Evolutionary conservation across 1,284 basidiomycete species (phyloP), one percentile per base, ranked within the genome.

Genomic region (Dichomitus squalens): DNA sequence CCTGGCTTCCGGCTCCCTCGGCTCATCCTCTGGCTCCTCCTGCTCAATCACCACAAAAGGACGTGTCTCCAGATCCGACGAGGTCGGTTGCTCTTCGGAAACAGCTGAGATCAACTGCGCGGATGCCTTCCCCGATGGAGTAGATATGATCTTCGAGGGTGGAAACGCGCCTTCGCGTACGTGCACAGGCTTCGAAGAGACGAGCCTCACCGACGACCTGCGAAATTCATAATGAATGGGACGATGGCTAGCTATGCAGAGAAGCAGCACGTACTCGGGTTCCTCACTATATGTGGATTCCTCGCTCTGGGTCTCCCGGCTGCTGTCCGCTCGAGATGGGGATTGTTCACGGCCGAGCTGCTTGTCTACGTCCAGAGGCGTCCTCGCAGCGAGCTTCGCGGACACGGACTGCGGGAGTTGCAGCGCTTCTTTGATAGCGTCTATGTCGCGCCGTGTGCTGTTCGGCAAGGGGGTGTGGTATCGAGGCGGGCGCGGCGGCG

Each of bases 141-240:
- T 70, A 20, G 71, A 69, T 41, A 76, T 57, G 20, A 63, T 56
- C 48, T 73, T 74, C 44, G 83, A 83, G 0, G 84, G 80, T 36
- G 83, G 75, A 64, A 87, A 88, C 4, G 88, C 88, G 48, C 85
- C 87, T 74, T 90, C 88, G 25, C 88, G 77, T 55, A 76, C 70
- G 67, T 90, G 87, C 46, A 75, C 66, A 39, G 74, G 55, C 23
- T 43, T 47, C 1, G 56, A 31, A 21, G 57, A 34, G n/a, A 64
- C 55, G 35, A 60, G 57, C 51, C 61, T 57, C 53, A 60, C 56
- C 40, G 65, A 63, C 12, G 64, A 44, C 39, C 60, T 62, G 50
- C 18, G 21, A 27, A 33, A 18, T 18, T 47, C 18, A 33, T 23
- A n/a, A 8, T 43, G 16, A 43, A 23, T 44, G 16, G 8, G 7